phyloP scores from a whole-genome alignment of 2,329 filamentous ascomycete species.

The Mycosphaerelloides madeirae region DNA sequence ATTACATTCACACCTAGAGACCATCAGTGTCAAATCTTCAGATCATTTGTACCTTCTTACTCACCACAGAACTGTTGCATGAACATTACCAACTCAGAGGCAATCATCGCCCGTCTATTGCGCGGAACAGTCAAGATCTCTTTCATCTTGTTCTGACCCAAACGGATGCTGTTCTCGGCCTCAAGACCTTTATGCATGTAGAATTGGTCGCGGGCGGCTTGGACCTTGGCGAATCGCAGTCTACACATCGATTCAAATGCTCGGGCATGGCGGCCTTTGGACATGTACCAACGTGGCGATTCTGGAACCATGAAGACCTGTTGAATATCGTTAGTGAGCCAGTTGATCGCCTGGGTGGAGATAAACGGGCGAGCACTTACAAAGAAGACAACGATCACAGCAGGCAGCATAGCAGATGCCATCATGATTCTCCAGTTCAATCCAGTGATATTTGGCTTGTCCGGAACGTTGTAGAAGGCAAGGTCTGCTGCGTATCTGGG shows the following conservation, averaged over 20 bases:
- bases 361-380: no score
- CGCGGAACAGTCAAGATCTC: constrained; percentile 25
- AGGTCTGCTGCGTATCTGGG: no score
- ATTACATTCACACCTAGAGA: constrained; percentile 23
- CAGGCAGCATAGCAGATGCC: constrained; percentile 40
- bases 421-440: no score
- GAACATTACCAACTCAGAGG: constrained; percentile 19
- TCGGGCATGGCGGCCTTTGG: constrained; percentile 10
- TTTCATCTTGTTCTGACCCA: constrained; percentile 8
- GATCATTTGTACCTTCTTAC: not conserved
- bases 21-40: not conserved
- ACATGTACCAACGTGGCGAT: constrained; percentile 26
- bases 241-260: not conserved
- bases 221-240: constrained; percentile 1
- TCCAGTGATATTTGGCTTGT: no score
- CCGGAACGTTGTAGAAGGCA: no score
- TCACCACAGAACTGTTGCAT: constrained; percentile 13
- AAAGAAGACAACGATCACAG: constrained; percentile 35
- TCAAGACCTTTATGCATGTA: constrained; percentile 23
- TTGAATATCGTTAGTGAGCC: not conserved
- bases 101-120: constrained; percentile 22
- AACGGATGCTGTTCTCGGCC: constrained; percentile 14
- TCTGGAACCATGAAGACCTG: constrained; percentile 28
- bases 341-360: not conserved
- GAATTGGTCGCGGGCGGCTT: constrained; percentile 14